phyloP scores from a whole-genome alignment of 345 rosid genomes.

The Tarenaya hassleriana region DNA sequence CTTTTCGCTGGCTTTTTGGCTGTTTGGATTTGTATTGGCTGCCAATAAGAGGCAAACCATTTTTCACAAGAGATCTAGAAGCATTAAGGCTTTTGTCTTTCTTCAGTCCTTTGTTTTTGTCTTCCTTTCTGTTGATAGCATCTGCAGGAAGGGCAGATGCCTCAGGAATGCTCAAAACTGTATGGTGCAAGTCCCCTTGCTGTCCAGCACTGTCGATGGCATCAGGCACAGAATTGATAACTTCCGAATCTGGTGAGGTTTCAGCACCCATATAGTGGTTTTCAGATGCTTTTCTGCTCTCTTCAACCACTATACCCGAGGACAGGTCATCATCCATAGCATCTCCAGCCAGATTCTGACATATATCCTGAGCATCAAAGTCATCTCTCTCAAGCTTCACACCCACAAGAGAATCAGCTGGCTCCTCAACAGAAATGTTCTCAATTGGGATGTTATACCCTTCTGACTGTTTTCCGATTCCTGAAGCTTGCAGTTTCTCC shows the following conservation, averaged over 20 bases:
- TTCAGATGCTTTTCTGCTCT: constrained; percentile 34
- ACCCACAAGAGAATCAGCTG: constrained; percentile 31
- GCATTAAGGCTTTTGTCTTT: constrained; percentile 33
- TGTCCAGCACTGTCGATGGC: constrained; percentile 34
- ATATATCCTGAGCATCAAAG: constrained; percentile 25
- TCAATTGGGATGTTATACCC: constrained; percentile 27
- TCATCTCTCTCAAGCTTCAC: constrained; percentile 26
- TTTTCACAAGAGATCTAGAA: constrained; percentile 27
- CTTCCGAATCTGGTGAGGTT: constrained; percentile 99
- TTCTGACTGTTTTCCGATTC: constrained; percentile 22
- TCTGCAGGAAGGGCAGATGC: constrained; percentile 22
- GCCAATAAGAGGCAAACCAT: constrained; percentile 27
- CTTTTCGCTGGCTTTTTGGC: constrained; percentile 46
- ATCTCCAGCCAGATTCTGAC: constrained; percentile 39
- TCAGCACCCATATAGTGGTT: constrained; percentile 52
- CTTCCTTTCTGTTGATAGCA: constrained; percentile 25
- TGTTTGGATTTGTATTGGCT: constrained; percentile 32
- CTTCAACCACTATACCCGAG: constrained; percentile 34
- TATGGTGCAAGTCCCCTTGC: constrained; percentile 34
- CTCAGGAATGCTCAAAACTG: constrained; percentile 35
- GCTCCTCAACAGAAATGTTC: constrained; percentile 21
- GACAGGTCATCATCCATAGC: constrained; percentile 32
- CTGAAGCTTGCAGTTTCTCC: constrained; percentile 33
- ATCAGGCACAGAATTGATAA: constrained; percentile 66
- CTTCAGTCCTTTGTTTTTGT: constrained; percentile 42